Evolutionary conservation across 23 red algal species (phyloP).

Genomic region (Porphyridium purpureum): DNA sequence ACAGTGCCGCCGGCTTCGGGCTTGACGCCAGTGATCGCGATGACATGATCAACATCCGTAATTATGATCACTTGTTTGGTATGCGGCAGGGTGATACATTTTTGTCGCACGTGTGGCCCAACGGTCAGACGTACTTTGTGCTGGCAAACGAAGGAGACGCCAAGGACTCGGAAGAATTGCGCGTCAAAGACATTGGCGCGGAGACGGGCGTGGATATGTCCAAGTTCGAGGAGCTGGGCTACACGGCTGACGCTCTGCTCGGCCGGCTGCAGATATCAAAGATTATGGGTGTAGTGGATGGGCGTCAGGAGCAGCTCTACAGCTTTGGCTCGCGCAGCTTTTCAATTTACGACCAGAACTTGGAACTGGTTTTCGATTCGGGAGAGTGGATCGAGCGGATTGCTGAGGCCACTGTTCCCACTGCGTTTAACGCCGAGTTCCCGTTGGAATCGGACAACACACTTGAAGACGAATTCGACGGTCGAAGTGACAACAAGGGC

Average conservation of each 20-base stretch:
- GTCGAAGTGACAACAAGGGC: not conserved
- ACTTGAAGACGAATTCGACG: not conserved
- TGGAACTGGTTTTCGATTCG: conserved; percentile 34
- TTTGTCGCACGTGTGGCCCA: conserved; percentile 7
- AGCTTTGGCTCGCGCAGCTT: conserved; percentile 44
- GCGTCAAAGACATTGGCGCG: conserved; percentile 19
- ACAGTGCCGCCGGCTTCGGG: conserved; percentile 20
- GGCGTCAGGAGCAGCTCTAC: conserved; percentile 50
- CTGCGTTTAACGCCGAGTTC: conserved; percentile 41
- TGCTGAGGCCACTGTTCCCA: conserved; percentile 20
- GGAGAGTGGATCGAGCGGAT: conserved; percentile 60
- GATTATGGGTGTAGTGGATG: too few relatives aligned
- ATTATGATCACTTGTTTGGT: conserved; percentile 32
- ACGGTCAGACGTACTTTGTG: conserved; percentile 28
- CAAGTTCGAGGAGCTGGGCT: too few relatives aligned
- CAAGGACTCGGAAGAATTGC: conserved; percentile 25
- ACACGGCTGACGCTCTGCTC: conserved; percentile 15
- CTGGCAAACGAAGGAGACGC: conserved; percentile 65
- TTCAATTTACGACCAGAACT: conserved; percentile 23
- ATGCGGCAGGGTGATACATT: conserved; percentile 52
- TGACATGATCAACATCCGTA: conserved; percentile 40
- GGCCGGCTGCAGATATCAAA: conserved; percentile 30
- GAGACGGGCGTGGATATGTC: conserved; percentile 17
- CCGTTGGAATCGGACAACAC: not conserved
- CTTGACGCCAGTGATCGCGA: conserved; percentile 48